Evolutionary conservation across 805 yeast genomes (phyloP), one percentile per base, ranked within the genome.

Genomic region (Lipomyces sp.): DNA sequence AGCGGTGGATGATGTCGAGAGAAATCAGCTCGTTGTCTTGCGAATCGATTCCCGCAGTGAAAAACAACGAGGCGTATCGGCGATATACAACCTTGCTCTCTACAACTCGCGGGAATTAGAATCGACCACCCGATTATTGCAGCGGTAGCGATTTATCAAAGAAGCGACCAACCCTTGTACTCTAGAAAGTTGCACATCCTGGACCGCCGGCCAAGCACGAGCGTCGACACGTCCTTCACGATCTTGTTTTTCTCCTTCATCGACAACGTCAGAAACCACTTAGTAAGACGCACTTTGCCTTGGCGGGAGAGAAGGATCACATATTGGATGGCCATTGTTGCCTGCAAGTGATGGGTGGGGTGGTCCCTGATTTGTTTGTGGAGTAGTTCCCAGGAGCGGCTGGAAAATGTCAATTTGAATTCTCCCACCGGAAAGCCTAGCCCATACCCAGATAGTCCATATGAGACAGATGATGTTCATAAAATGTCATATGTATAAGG

Each of bases 151-250:
- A n/a, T n/a, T n/a, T n/a, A n/a, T n/a, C n/a, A n/a, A n/a, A n/a
- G 19, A 16, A 14, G 7, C 2, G 22, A 49, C 67, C 45, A 64
- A 74, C 75, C 78, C 58, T 82, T 82, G 66, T 87, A 86, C 66
- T 90, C 98, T 41, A 90, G 71, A 48, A 90, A 89, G 67, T 89
- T 91, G 70, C 98, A 90, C 98, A 93, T 91, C 69, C 87, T 89
- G 28, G 95, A 84, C 53, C 95, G 79, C 56, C 99, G 77, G 11
- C 88, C 76, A 39, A 95, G 78, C 23, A 93, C 86, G 36, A 88
- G 71, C 2, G 96, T 88, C 7, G 95, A 83, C 49, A 93, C 76
- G 62, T 93, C 98, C 61, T 87, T 79, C 45, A 86, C 82, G 50
- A 89, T 81, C 68, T 86, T 85, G 45, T 83, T 74, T 70, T 90